Percentiles rank a stretch among this genome's conserved stretches.
Conservation (phyloP, 1,139 yeast genomes). For the Taphrina flavorubra region DNA sequence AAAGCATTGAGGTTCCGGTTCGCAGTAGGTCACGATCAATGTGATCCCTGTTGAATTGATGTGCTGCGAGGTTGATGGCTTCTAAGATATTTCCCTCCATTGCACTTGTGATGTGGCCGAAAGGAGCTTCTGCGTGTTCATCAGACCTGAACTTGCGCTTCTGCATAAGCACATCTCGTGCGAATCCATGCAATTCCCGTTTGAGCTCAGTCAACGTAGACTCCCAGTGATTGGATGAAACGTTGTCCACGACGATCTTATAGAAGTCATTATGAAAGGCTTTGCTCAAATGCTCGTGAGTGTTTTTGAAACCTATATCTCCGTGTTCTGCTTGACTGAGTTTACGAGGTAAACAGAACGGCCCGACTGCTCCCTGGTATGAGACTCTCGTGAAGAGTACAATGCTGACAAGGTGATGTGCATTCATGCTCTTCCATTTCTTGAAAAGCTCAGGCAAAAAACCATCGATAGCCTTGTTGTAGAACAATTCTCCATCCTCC, state of each 20-base stretch:
- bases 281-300: slow-evolving; percentile 9
- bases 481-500: slow-evolving; percentile 92
- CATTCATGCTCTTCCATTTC: slow-evolving; percentile 82
- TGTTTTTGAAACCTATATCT: neutral
- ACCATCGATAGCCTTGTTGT: slow-evolving; percentile 88
- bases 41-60: slow-evolving; percentile 78
- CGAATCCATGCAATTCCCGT: slow-evolving; percentile 81
- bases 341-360: slow-evolving; percentile 29
- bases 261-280: slow-evolving; percentile 65
- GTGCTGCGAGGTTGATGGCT: slow-evolving; percentile 82
- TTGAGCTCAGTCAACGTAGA: slow-evolving; percentile 87
- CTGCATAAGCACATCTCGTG: slow-evolving; percentile 68
- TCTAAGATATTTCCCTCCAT: slow-evolving; percentile 88
- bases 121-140: slow-evolving; percentile 48
- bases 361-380: slow-evolving; percentile 43
- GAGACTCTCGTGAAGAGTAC: slow-evolving; percentile 86
- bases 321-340: neutral
- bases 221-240: slow-evolving; percentile 69
- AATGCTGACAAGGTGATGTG: slow-evolving; percentile 90
- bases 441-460: slow-evolving; percentile 87
- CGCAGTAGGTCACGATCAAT: slow-evolving; percentile 85
- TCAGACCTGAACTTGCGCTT: slow-evolving; percentile 28
- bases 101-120: slow-evolving; percentile 68
- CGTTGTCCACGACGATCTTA: slow-evolving; percentile 91
- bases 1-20: slow-evolving; percentile 81